Percentiles rank a stretch among this genome's conserved stretches.
Conservation (phyloP, 2,329 filamentous ascomycete genomes). For the Monilinia vaccinii-corymbosi region DNA sequence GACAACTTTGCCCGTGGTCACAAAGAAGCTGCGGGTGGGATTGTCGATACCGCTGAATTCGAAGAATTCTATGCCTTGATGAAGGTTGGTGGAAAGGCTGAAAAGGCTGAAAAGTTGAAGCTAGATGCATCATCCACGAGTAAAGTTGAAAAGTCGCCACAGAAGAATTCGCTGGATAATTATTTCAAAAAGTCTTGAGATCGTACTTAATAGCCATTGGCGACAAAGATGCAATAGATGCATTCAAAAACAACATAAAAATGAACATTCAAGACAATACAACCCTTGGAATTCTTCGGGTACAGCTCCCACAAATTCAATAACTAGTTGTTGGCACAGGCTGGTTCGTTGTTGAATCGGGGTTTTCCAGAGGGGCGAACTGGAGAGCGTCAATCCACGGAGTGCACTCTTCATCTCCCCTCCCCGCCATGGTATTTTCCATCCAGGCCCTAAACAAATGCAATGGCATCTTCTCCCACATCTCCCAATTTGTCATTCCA, state of each 20-base stretch:
- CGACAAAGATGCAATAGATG: background rate
- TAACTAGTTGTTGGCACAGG: background rate
- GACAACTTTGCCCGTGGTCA: constrained; percentile 58
- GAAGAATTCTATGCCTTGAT: constrained; percentile 54
- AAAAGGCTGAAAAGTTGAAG: constrained; percentile 35
- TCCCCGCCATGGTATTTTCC: constrained; percentile 1
- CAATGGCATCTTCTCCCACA: background rate
- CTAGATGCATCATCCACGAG: constrained; percentile 29
- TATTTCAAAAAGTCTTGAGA: constrained; percentile 40
- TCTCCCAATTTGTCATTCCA: background rate
- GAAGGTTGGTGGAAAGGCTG: constrained; percentile 45
- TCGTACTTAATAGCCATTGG: background rate
- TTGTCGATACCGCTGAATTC: constrained; percentile 51
- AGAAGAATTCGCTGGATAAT: constrained; percentile 45
- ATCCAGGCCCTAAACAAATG: background rate
- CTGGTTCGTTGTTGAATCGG: background rate
- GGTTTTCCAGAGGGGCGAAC: too few relatives aligned
- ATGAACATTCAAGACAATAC: background rate
- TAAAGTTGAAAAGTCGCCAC: constrained; percentile 32
- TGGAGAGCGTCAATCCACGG: background rate
- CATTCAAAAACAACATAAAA: background rate
- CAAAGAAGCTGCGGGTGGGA: constrained; percentile 58
- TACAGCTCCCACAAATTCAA: background rate
- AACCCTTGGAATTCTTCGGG: background rate
- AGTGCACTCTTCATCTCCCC: background rate